phyloP scores from a whole-genome alignment of 2,329 filamentous ascomycete species.

The Cytospora leucostoma region DNA sequence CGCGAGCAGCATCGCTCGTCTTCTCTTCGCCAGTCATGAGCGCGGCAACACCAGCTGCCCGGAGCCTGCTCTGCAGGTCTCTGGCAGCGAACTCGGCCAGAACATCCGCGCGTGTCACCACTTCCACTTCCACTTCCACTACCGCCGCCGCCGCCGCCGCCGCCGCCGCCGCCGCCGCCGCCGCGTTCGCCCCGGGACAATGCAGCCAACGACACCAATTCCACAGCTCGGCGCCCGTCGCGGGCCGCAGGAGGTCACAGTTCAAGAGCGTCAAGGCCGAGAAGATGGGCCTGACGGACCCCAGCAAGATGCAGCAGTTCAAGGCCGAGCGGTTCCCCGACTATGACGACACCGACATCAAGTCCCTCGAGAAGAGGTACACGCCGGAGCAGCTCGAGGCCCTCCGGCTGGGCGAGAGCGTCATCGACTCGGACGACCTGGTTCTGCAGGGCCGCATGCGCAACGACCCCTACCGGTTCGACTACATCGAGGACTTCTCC shows the following conservation, averaged over 20 bases:
- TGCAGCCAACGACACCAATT: slow-evolving; percentile 46
- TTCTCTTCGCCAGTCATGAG: slow-evolving; percentile 48
- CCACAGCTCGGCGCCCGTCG: slow-evolving; percentile 52
- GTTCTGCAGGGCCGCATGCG: slow-evolving; percentile 71
- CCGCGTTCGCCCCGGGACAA: slow-evolving; percentile 26
- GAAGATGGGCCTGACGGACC: slow-evolving; percentile 51
- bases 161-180: too few relatives aligned
- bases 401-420: slow-evolving; percentile 76
- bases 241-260: slow-evolving; percentile 46
- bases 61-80: slow-evolving; percentile 55
- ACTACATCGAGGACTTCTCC: slow-evolving; percentile 83
- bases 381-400: slow-evolving; percentile 79
- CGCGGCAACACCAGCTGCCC: slow-evolving; percentile 53
- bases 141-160: too few relatives aligned
- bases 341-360: slow-evolving; percentile 68
- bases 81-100: slow-evolving; percentile 41
- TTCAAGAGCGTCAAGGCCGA: slow-evolving; percentile 56
- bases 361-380: slow-evolving; percentile 66
- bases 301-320: slow-evolving; percentile 47
- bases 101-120: slow-evolving; percentile 29
- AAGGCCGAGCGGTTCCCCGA: slow-evolving; percentile 55
- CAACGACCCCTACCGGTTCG: slow-evolving; percentile 69
- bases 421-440: slow-evolving; percentile 74
- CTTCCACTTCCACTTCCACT: too few relatives aligned
- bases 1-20: slow-evolving; percentile 24